These are phyloP conservation scores for Corchorus olitorius DNA, from an alignment of 345 rosid genomes.

Conservation along the genomic window DNA sequence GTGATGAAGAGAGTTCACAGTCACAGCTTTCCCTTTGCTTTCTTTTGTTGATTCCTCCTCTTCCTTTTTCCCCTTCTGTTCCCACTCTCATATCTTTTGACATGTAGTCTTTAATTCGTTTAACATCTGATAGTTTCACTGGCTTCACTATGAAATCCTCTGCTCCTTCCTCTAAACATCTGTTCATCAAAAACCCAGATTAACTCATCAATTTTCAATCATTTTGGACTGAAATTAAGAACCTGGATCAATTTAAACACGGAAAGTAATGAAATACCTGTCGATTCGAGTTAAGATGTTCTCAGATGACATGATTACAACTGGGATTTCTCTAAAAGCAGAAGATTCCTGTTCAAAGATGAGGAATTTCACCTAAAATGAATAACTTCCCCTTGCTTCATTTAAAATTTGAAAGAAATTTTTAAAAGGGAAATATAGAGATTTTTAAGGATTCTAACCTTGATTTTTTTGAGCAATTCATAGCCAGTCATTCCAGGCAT, in stretches of 20 bases:
- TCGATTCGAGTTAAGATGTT: slow-evolving; percentile 78
- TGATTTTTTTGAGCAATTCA: slow-evolving; percentile 89
- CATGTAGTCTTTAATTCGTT: slow-evolving; percentile 64
- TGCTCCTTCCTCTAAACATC: slow-evolving; percentile 97
- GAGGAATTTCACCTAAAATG: not conserved
- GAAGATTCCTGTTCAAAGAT: slow-evolving; percentile 67
- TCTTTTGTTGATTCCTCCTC: slow-evolving; percentile 49
- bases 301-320: slow-evolving; percentile 96
- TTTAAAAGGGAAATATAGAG: not conserved
- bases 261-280: slow-evolving; percentile 39
- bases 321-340: slow-evolving; percentile 69
- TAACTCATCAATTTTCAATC: not conserved
- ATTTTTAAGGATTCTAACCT: slow-evolving; percentile 45
- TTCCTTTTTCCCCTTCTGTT: not conserved
- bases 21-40: slow-evolving; percentile 53
- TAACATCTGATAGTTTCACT: slow-evolving; percentile 84
- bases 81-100: slow-evolving; percentile 37
- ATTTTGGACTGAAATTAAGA: not conserved
- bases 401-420: not conserved
- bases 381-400: not conserved
- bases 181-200: slow-evolving; percentile 23
- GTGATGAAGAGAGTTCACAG: slow-evolving; percentile 32
- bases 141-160: slow-evolving; percentile 90
- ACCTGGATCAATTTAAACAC: not conserved
- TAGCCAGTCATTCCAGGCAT: slow-evolving; percentile 99